Evolutionary conservation across 768 basidiomycete species (phyloP).

Genomic region (Psilocybe azurescens): DNA sequence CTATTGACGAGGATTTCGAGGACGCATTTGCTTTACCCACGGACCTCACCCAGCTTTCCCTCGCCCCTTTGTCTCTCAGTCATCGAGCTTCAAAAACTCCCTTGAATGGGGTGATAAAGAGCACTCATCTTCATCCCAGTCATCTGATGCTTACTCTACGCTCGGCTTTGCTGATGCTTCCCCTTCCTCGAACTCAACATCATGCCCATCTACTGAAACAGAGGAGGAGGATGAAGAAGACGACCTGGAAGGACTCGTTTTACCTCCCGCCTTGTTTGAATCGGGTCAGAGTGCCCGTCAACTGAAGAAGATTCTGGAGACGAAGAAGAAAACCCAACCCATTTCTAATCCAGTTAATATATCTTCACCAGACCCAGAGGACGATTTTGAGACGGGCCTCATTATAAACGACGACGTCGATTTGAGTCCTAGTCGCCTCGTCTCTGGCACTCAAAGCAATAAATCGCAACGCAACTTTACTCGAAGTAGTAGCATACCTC

Average conservation of each 20-base stretch:
- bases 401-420: conserved; percentile 85
- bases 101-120: conserved; percentile 89
- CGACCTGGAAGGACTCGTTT: conserved; percentile 80
- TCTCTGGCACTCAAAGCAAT: conserved; percentile 48
- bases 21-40: conserved; percentile 82
- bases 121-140: conserved; percentile 81
- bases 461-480: conserved; percentile 48
- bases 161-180: conserved; percentile 77
- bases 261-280: conserved; percentile 79
- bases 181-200: conserved; percentile 73
- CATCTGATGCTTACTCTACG: conserved; percentile 86
- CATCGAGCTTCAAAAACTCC: conserved; percentile 81
- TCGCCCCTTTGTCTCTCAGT: conserved; percentile 76
- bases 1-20: conserved; percentile 82
- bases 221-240: conserved; percentile 78
- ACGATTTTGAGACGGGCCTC: conserved; percentile 86
- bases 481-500: conserved; percentile 67
- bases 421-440: conserved; percentile 78
- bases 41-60: conserved; percentile 81
- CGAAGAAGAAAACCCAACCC: conserved; percentile 58
- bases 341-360: conserved; percentile 46
- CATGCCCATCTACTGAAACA: conserved; percentile 75
- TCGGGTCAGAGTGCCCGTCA: conserved; percentile 63
- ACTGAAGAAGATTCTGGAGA: conserved; percentile 55
- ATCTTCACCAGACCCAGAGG: conserved; percentile 70